Conservation (phyloP, 129 eudicot genomes). For the Logfia minima region DNA sequence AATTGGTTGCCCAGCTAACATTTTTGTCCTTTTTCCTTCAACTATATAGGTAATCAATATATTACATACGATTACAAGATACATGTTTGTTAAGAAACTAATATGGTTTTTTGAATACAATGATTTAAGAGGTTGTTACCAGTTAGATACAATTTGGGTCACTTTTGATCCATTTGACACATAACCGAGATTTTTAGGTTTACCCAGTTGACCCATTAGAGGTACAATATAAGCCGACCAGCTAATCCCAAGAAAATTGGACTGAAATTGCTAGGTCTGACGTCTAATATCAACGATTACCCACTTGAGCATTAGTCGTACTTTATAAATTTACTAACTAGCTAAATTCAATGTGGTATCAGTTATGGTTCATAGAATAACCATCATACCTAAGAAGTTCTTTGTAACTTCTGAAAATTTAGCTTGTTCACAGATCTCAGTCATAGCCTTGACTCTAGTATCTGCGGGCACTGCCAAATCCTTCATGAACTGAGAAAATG, state of each 20-base stretch:
- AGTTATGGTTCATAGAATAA: constrained; percentile 1
- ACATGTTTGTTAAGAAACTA: neutral
- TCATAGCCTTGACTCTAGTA: constrained; percentile 61
- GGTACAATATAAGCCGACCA: neutral
- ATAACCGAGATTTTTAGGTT: neutral
- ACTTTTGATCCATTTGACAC: neutral
- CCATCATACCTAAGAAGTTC: constrained; percentile 67
- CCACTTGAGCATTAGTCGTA: constrained; percentile 11
- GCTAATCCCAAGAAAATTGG: neutral
- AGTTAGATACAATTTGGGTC: neutral
- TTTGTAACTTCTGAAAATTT: constrained; percentile 70
- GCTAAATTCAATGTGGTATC: neutral
- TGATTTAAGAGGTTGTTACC: neutral
- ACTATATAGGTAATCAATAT: no score
- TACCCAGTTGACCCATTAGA: neutral
- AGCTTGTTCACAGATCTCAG: constrained; percentile 59
- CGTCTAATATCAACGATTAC: no score
- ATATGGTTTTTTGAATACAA: neutral
- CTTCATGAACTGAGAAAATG: constrained; percentile 78
- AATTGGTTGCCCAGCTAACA: neutral
- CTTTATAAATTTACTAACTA: neutral
- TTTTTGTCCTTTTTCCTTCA: neutral
- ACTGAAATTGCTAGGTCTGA: no score
- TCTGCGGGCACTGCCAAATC: constrained; percentile 65
- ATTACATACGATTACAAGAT: no score